These are phyloP conservation scores for Patellifolia procumbens DNA, from an alignment of 179 eudicot species.

Conservation along the genomic window DNA sequence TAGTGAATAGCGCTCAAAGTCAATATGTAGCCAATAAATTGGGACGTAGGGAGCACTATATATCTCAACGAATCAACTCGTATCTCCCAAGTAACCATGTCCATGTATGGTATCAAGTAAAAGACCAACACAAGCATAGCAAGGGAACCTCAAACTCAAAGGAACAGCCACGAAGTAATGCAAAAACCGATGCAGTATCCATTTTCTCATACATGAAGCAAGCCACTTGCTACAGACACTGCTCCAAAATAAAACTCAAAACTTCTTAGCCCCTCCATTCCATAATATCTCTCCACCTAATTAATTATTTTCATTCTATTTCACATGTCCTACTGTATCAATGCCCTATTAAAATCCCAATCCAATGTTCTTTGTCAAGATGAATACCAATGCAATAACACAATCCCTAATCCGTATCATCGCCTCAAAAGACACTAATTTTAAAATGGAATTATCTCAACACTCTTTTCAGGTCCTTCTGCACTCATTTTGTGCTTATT, in stretches of 20 bases:
- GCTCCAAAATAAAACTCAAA: not conserved
- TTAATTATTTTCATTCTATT: not conserved
- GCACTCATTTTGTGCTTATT: not conserved
- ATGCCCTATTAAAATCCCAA: not conserved
- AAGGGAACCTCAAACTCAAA: not conserved
- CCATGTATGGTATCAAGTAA: not conserved
- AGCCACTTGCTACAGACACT: not conserved
- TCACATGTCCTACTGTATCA: not conserved
- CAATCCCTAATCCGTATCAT: not conserved
- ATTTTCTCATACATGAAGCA: not conserved
- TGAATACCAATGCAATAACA: not conserved
- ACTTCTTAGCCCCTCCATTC: not conserved
- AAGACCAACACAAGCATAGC: not conserved
- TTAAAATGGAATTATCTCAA: not conserved
- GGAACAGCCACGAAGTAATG: not conserved
- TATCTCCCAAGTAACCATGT: not conserved
- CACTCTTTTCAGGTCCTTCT: not conserved
- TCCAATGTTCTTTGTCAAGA: not conserved
- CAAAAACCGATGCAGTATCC: not conserved
- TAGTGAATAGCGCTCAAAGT: no score
- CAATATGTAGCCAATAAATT: no score
- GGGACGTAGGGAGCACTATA: no score
- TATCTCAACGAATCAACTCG: not conserved
- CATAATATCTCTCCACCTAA: not conserved
- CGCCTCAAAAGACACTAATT: not conserved